A percentile compares a stretch with the other conserved stretches of the same genome.
Evolutionary conservation across 2,329 filamentous ascomycete species (phyloP).

Genomic region (Claviceps humidiphila): DNA sequence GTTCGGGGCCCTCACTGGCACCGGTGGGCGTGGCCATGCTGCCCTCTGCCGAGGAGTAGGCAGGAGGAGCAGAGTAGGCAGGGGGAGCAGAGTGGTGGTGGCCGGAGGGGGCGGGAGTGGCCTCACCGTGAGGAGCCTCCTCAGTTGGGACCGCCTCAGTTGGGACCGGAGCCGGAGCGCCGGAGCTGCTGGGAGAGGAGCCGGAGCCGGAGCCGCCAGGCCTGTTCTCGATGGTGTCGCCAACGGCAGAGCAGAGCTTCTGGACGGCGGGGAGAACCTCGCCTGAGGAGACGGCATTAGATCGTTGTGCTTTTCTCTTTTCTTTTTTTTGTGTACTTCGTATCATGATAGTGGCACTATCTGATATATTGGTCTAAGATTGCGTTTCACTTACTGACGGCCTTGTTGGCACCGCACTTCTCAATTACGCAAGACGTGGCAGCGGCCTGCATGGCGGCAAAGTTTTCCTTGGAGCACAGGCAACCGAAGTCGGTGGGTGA

Average conservation of each 20-base stretch:
- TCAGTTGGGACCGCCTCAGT: not conserved
- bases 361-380: too few species aligned
- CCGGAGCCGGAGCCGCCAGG: slow-evolving; percentile 5
- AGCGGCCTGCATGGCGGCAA: slow-evolving; percentile 17
- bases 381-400: slow-evolving; percentile 22
- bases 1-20: not conserved
- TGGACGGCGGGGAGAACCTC: slow-evolving; percentile 25
- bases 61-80: too few species aligned
- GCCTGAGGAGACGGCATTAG: slow-evolving; percentile 12
- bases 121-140: not conserved
- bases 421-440: slow-evolving; percentile 24
- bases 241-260: slow-evolving; percentile 18
- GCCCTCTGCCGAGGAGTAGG: not conserved
- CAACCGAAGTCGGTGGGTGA: slow-evolving; percentile 20
- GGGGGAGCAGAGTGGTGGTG: not conserved
- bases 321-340: not conserved
- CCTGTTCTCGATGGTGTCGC: slow-evolving; percentile 3
- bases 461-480: slow-evolving; percentile 17
- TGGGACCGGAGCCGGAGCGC: not conserved
- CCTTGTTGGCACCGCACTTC: slow-evolving; percentile 22
- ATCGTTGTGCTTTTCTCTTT: not conserved
- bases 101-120: not conserved
- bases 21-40: not conserved
- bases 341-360: too few species aligned
- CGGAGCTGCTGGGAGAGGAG: not conserved